phyloP scores from a whole-genome alignment of 2,329 filamentous ascomycete species.

The Cytospora mali region DNA sequence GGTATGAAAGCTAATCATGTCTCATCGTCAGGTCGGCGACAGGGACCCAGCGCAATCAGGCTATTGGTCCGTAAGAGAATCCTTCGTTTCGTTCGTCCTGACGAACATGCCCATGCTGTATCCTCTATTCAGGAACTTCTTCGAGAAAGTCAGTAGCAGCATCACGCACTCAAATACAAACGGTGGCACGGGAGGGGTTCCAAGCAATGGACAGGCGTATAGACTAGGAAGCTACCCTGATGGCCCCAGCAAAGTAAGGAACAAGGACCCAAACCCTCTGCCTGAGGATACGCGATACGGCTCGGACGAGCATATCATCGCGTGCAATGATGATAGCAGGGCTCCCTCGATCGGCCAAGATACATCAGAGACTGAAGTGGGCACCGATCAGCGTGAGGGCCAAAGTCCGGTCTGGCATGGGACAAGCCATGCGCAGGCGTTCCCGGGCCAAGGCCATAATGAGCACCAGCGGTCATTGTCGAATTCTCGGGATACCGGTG shows the following conservation, averaged over 20 bases:
- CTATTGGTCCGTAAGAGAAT: conserved; percentile 45
- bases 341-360: not conserved
- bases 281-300: conserved; percentile 1
- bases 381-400: not conserved
- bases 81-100: conserved; percentile 44
- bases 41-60: conserved; percentile 38
- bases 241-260: not conserved
- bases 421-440: not conserved
- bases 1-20: not conserved
- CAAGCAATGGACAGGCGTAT: not conserved
- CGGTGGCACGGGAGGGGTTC: not conserved
- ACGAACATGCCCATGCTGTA: conserved; percentile 46
- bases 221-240: conserved; percentile 6
- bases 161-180: not conserved
- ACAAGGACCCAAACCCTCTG: conserved; percentile 1
- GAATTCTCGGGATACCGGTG: not conserved
- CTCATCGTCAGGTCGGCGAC: conserved; percentile 33
- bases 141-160: conserved; percentile 32
- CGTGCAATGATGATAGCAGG: not conserved
- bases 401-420: not conserved
- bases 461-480: not conserved
- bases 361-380: not conserved
- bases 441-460: not conserved
- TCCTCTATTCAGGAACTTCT: conserved; percentile 35
- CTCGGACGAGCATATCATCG: conserved; percentile 9